Evolutionary conservation across 768 basidiomycete genomes (phyloP).

Genomic region (Daedalea quercina): DNA sequence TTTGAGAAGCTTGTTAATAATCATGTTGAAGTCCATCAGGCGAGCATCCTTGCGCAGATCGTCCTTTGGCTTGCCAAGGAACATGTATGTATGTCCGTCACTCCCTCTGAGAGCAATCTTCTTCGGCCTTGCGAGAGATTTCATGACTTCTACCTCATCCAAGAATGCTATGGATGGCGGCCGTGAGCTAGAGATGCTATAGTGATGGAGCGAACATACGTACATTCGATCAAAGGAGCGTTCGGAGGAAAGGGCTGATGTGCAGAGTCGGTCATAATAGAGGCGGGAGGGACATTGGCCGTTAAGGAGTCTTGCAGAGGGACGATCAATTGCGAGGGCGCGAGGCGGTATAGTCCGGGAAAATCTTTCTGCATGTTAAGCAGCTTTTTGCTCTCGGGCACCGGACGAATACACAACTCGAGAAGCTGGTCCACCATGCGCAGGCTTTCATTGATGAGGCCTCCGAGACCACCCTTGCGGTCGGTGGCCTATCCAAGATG

Average conservation of each 20-base stretch:
- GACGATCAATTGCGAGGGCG: conserved; percentile 69
- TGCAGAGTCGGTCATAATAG: conserved; percentile 45
- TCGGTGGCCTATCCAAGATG: conserved; percentile 25
- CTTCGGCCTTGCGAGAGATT: conserved; percentile 83
- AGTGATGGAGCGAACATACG: conserved; percentile 13
- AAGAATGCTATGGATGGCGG: conserved; percentile 47
- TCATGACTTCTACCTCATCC: conserved; percentile 89
- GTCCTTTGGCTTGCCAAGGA: conserved; percentile 95
- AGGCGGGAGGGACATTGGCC: conserved; percentile 76
- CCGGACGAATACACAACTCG: conserved; percentile 50
- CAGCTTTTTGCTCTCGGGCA: conserved; percentile 32
- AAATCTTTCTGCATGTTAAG: conserved; percentile 50
- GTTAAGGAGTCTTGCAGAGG: conserved; percentile 92
- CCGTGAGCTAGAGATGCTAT: neutral
- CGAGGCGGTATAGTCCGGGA: conserved; percentile 45
- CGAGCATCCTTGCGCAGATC: conserved; percentile 96
- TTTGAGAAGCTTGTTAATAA: conserved; percentile 95
- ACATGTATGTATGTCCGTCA: conserved; percentile 81
- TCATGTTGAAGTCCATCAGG: conserved; percentile 95
- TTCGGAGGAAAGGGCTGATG: conserved; percentile 79
- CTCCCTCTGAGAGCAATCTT: conserved; percentile 82
- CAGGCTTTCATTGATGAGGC: conserved; percentile 46
- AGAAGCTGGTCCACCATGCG: conserved; percentile 68
- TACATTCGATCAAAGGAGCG: conserved; percentile 73
- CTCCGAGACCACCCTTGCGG: conserved; percentile 37